These are phyloP conservation scores for Talaromyces proteolyticus DNA, from an alignment of 495 filamentous ascomycete genomes.

Conservation along the genomic window DNA sequence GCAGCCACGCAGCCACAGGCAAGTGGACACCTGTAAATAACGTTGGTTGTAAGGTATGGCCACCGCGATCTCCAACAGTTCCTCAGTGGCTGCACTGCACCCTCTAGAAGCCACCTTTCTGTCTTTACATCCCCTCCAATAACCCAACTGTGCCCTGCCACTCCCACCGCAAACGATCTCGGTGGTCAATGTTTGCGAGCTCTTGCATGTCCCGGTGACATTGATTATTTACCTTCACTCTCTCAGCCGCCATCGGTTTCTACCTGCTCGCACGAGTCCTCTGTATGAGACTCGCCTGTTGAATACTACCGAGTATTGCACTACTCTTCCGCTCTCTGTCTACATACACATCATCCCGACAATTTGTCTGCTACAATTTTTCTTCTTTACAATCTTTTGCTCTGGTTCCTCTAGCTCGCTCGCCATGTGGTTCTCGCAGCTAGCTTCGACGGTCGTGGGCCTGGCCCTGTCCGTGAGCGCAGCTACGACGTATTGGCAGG, in stretches of 20 bases:
- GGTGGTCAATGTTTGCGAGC: slow-evolving; percentile 15
- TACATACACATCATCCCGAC: too few relatives aligned
- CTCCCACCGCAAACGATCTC: not conserved
- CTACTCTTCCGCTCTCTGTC: not conserved
- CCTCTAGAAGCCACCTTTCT: slow-evolving; percentile 4
- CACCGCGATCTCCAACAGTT: not conserved
- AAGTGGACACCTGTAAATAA: slow-evolving; percentile 28
- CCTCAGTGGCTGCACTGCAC: too few relatives aligned
- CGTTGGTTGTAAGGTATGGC: too few relatives aligned
- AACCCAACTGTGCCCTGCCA: slow-evolving; percentile 7
- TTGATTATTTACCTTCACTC: slow-evolving; percentile 5
- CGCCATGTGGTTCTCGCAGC: slow-evolving; percentile 6
- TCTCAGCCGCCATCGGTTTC: not conserved
- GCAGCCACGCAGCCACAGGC: too few relatives aligned
- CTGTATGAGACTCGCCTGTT: not conserved
- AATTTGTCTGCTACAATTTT: too few relatives aligned
- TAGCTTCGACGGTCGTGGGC: slow-evolving; percentile 1
- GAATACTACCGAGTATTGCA: not conserved
- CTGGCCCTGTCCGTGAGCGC: not conserved
- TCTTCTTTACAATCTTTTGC: too few relatives aligned
- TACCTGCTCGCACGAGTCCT: not conserved
- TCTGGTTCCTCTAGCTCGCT: too few relatives aligned
- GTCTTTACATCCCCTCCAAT: slow-evolving; percentile 5
- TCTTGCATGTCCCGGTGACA: slow-evolving; percentile 26
- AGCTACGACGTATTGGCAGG: slow-evolving; percentile 4